A percentile compares a stretch with the other conserved stretches of the same genome.
These are phyloP conservation scores for Lactarius pseudohatsudake DNA, from an alignment of 768 basidiomycete species.

Conservation along the genomic window DNA sequence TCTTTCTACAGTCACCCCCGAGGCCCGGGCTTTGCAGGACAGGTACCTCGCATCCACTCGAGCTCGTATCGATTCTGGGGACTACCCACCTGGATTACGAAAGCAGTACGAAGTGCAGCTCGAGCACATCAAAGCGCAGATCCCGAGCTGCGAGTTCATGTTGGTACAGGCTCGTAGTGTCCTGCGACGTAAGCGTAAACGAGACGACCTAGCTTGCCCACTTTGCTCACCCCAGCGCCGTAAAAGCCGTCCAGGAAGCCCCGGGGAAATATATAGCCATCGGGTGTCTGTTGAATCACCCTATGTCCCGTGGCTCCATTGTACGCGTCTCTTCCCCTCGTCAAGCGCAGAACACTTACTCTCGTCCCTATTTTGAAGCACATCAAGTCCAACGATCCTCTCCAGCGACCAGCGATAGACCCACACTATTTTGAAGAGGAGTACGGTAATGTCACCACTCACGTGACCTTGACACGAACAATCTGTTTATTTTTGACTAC, in stretches of 20 bases:
- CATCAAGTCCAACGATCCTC: constrained; percentile 23
- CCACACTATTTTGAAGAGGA: constrained; percentile 30
- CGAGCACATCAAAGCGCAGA: constrained; percentile 11
- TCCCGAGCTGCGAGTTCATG: constrained; percentile 18
- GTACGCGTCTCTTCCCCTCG: constrained; percentile 12
- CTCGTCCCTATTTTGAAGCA: constrained; percentile 20
- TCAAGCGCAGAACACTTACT: background rate
- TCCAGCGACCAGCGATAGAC: constrained; percentile 23
- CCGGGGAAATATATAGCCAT: constrained; percentile 18
- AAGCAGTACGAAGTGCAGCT: constrained; percentile 26
- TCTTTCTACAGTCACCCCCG: constrained; percentile 9
- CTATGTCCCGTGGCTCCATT: constrained; percentile 28
- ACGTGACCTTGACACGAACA: background rate
- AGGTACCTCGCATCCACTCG: constrained; percentile 15
- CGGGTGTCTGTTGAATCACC: constrained; percentile 4
- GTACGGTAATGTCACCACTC: constrained; percentile 18
- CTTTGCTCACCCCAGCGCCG: background rate
- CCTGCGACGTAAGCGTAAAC: constrained; percentile 11
- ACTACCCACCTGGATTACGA: constrained; percentile 16
- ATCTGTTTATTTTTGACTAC: background rate
- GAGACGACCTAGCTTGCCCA: background rate
- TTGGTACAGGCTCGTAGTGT: background rate
- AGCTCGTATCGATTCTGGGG: constrained; percentile 4
- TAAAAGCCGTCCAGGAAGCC: constrained; percentile 12
- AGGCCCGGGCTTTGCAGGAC: constrained; percentile 14